Evolutionary conservation across 345 rosid genomes (phyloP).

Genomic region (Syzygium grande): DNA sequence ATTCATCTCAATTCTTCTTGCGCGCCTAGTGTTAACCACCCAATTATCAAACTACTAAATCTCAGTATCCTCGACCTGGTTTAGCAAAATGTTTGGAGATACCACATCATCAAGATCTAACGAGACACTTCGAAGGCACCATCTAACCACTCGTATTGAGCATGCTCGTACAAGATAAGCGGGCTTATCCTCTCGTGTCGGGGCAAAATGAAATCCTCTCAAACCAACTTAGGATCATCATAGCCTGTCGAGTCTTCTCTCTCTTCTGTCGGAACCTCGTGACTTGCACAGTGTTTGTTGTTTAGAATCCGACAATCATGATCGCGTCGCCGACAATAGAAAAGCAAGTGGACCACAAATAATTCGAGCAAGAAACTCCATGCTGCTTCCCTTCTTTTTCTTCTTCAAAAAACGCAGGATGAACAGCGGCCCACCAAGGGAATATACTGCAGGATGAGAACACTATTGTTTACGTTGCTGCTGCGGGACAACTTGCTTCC

Average conservation of each 20-base stretch:
- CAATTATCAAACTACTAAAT: background rate
- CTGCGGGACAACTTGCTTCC: background rate
- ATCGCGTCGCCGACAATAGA: background rate
- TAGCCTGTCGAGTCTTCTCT: background rate
- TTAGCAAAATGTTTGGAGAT: background rate
- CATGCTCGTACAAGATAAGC: background rate
- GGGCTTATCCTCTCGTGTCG: background rate
- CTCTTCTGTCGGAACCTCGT: background rate
- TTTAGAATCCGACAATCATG: background rate
- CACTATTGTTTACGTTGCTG: background rate
- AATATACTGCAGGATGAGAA: background rate
- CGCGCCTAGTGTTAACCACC: background rate
- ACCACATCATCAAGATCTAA: background rate
- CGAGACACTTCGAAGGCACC: background rate
- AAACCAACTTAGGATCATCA: background rate
- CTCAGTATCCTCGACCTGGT: background rate
- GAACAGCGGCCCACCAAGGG: background rate
- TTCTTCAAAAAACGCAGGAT: background rate
- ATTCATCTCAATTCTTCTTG: background rate
- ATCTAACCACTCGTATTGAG: background rate
- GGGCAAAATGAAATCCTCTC: no score
- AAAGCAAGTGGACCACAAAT: background rate
- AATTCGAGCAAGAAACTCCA: background rate
- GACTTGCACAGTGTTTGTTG: background rate
- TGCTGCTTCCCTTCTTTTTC: background rate